Percentiles rank a stretch among this genome's conserved stretches.
These are phyloP conservation scores for Mycena metata DNA, from an alignment of 768 basidiomycete species.

Conservation along the genomic window DNA sequence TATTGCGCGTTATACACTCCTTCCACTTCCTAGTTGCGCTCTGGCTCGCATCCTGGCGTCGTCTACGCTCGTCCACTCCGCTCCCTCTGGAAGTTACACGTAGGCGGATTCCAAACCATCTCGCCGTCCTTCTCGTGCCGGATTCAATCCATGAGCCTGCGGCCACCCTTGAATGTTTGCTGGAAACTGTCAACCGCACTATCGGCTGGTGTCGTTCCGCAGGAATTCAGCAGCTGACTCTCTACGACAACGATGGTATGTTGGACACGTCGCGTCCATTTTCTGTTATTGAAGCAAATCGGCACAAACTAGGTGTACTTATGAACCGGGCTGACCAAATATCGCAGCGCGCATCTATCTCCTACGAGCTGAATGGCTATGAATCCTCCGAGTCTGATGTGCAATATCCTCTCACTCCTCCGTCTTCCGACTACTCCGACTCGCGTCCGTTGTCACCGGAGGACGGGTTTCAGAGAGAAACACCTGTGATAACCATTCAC, in stretches of 20 bases:
- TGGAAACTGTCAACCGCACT: conserved; percentile 66
- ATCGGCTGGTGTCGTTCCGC: conserved; percentile 73
- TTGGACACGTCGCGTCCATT: conserved; percentile 1
- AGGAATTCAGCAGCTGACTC: conserved; percentile 74
- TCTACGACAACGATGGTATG: conserved; percentile 82
- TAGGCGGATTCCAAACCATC: conserved; percentile 71
- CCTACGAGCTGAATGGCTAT: conserved; percentile 36
- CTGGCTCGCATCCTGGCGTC: conserved; percentile 56
- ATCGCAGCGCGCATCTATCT: conserved; percentile 51
- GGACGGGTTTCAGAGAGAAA: conserved; percentile 31
- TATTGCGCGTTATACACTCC: conserved; percentile 70
- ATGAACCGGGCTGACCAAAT: conserved; percentile 57
- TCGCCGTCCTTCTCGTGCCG: conserved; percentile 74
- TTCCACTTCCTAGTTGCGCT: conserved; percentile 63
- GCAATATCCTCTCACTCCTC: conserved; percentile 84
- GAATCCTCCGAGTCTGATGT: conserved; percentile 64
- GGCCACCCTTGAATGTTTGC: conserved; percentile 56
- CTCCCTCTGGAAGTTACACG: conserved; percentile 65
- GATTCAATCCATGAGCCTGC: conserved; percentile 52
- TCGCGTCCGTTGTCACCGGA: conserved; percentile 75
- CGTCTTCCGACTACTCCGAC: conserved; percentile 77
- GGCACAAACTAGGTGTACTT: conserved; percentile 54
- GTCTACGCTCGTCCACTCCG: conserved; percentile 54
- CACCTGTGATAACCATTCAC: conserved; percentile 43
- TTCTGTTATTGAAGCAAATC: background rate